Conservation (phyloP, 768 basidiomycete genomes). For the Pluteus cervinus region DNA sequence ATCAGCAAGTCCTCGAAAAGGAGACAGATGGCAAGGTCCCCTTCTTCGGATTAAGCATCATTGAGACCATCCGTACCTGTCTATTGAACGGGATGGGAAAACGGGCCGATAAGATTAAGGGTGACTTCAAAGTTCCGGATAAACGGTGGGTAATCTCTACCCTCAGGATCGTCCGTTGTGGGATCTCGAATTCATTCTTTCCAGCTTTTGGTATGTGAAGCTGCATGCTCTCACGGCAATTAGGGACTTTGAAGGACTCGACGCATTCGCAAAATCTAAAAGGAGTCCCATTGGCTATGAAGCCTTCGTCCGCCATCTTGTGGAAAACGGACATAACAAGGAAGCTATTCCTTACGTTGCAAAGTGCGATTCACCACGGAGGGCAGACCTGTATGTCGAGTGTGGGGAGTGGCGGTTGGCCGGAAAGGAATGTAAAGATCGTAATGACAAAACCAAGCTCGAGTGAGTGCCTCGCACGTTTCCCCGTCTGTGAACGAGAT, state of each 20-base stretch:
- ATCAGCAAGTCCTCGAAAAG: conserved; percentile 85
- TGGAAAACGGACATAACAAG: conserved; percentile 64
- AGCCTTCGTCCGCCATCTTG: conserved; percentile 75
- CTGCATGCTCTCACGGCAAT: conserved; percentile 74
- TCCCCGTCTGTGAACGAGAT: not conserved
- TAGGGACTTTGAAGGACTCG: conserved; percentile 82
- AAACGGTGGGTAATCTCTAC: conserved; percentile 60
- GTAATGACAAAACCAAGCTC: conserved; percentile 76
- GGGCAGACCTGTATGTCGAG: conserved; percentile 82
- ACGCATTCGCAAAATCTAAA: conserved; percentile 79
- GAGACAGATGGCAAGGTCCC: conserved; percentile 73
- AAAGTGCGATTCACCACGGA: conserved; percentile 76
- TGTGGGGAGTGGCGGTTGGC: conserved; percentile 91
- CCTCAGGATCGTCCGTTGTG: not conserved
- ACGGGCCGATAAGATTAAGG: conserved; percentile 81
- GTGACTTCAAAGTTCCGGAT: conserved; percentile 92
- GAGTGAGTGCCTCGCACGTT: conserved; percentile 51
- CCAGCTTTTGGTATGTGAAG: conserved; percentile 92
- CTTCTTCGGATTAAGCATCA: conserved; percentile 82
- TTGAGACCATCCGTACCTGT: conserved; percentile 78
- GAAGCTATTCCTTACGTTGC: conserved; percentile 77
- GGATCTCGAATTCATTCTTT: not conserved
- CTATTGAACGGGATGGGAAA: conserved; percentile 77
- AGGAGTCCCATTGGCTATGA: conserved; percentile 96
- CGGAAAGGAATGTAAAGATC: conserved; percentile 84